Conservation (phyloP, 306 rosid species). For the Citrullus colocynthis region DNA sequence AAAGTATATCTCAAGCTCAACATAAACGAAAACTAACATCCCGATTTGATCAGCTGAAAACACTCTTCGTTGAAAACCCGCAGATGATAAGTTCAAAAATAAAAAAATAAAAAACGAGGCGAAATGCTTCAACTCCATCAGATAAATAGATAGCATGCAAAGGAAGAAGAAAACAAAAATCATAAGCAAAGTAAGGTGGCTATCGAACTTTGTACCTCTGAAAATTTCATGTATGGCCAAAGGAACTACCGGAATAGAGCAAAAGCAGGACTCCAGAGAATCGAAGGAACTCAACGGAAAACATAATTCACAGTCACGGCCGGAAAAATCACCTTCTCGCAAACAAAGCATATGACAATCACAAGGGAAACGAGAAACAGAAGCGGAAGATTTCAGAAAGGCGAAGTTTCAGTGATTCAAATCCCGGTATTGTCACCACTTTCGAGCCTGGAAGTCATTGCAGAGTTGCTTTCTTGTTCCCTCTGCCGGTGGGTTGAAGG, state of each 20-base stretch:
- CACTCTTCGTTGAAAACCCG: neutral
- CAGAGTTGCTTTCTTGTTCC: neutral
- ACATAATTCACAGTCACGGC: slow-evolving; percentile 15
- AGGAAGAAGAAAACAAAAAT: neutral
- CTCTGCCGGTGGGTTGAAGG: slow-evolving; percentile 1
- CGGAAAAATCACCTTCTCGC: neutral
- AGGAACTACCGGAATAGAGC: slow-evolving; percentile 21
- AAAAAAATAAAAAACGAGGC: neutral
- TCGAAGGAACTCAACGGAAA: slow-evolving; percentile 26
- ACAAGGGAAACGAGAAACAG: slow-evolving; percentile 6
- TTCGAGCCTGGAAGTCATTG: slow-evolving; percentile 37
- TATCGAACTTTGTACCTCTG: slow-evolving; percentile 30
- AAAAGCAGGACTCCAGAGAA: slow-evolving; percentile 16
- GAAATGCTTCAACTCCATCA: neutral
- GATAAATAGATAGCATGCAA: neutral
- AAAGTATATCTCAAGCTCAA: neutral
- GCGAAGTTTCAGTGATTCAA: slow-evolving; percentile 26
- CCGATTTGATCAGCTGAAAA: neutral
- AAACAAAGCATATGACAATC: neutral
- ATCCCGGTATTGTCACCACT: slow-evolving; percentile 22
- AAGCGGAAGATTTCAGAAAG: slow-evolving; percentile 26
- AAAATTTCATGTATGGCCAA: slow-evolving; percentile 18
- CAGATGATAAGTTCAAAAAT: neutral
- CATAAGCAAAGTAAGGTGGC: neutral
- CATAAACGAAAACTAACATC: neutral